phyloP scores from a whole-genome alignment of 148 eudicot genomes.

The Agrostemma githago region DNA sequence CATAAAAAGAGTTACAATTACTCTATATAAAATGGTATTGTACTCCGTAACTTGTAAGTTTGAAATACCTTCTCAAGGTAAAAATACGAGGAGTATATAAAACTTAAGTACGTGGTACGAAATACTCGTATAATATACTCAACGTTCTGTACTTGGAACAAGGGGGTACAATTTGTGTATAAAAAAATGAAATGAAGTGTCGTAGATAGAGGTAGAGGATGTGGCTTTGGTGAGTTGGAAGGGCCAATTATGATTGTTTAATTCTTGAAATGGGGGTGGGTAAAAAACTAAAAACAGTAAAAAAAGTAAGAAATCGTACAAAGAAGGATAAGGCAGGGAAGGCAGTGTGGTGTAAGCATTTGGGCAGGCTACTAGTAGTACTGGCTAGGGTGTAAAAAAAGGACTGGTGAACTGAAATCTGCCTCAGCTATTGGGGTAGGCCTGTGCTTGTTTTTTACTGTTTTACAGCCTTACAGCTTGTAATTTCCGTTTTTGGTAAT shows the following conservation, averaged over 20 bases:
- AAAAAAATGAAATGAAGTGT: not conserved
- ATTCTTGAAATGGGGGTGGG: not conserved
- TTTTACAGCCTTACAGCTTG: not conserved
- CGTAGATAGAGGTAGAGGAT: not conserved
- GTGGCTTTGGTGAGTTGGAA: not conserved
- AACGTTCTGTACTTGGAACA: too few species aligned
- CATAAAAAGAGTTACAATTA: too few species aligned
- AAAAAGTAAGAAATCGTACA: not conserved
- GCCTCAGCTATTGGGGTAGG: not conserved
- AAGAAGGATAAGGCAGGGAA: not conserved
- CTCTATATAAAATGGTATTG: too few species aligned
- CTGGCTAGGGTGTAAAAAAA: too few species aligned
- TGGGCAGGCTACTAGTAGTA: slow-evolving; percentile 1
- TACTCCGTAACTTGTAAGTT: too few species aligned
- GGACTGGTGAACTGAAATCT: not conserved
- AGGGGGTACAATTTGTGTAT: too few species aligned
- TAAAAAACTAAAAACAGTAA: not conserved
- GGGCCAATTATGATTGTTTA: not conserved
- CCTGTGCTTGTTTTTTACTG: not conserved
- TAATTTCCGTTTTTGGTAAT: not conserved
- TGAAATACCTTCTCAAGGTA: too few species aligned
- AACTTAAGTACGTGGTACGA: too few species aligned
- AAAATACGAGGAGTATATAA: too few species aligned
- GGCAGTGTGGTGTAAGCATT: not conserved
- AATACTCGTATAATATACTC: too few species aligned